phyloP scores from a whole-genome alignment of 148 eudicot species.

The Fagopyrum esculentum region DNA sequence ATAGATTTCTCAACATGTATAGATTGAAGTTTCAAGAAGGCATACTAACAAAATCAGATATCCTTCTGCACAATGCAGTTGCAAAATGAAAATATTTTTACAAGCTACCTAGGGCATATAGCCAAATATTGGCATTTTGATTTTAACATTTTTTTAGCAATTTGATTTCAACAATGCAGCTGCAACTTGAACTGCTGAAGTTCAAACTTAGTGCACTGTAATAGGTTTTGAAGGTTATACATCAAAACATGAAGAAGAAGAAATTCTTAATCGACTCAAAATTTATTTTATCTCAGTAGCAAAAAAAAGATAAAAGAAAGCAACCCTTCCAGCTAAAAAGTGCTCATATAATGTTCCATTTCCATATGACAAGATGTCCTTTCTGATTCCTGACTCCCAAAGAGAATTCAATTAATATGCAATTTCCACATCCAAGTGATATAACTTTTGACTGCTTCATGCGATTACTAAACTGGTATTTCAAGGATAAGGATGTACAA shows the following conservation, averaged over 20 bases:
- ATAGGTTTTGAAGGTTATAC: background rate
- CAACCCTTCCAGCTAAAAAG: background rate
- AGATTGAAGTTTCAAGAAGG: background rate
- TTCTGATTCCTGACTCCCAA: background rate
- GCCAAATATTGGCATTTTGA: background rate
- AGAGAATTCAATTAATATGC: background rate
- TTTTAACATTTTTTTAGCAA: background rate
- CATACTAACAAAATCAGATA: background rate
- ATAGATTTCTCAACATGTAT: background rate
- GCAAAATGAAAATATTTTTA: background rate
- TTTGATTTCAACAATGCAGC: background rate
- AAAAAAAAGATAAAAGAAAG: background rate
- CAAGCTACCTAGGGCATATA: background rate
- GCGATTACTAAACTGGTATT: background rate
- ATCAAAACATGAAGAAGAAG: background rate
- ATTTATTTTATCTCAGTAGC: background rate
- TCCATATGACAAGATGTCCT: background rate
- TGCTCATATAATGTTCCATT: background rate
- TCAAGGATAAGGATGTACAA: background rate
- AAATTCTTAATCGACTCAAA: background rate
- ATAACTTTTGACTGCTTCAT: background rate
- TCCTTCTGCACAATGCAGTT: background rate
- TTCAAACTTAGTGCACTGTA: background rate
- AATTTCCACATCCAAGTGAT: background rate
- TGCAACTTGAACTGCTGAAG: background rate